Evolutionary conservation across 306 rosid genomes (phyloP).

Genomic region (Sphenostylis stenocarpa): DNA sequence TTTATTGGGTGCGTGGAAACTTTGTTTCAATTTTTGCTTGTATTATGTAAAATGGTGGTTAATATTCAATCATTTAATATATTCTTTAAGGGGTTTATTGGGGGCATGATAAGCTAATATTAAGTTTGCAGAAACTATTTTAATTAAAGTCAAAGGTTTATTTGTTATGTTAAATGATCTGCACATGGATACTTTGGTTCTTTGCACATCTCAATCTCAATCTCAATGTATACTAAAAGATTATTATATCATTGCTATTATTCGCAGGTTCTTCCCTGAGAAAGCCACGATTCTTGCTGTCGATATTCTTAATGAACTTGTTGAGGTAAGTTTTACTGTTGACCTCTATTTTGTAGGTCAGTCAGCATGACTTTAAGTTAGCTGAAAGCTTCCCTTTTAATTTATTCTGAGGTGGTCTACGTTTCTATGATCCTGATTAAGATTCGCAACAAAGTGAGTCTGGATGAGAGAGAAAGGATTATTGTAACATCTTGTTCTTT

Average conservation of each 20-base stretch:
- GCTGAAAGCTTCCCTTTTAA: background rate
- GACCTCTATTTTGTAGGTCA: conserved; percentile 16
- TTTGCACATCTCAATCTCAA: conserved; percentile 2
- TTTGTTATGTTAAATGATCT: background rate
- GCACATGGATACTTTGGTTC: background rate
- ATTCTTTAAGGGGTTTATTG: background rate
- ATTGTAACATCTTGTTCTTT: conserved; percentile 21
- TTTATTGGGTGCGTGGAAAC: background rate
- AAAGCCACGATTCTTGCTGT: conserved; percentile 69
- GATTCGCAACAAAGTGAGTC: conserved; percentile 5
- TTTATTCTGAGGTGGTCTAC: background rate
- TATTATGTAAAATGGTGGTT: background rate
- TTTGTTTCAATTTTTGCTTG: background rate
- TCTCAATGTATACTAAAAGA: background rate
- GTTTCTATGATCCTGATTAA: background rate
- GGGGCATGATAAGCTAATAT: background rate
- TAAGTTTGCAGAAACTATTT: background rate
- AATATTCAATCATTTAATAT: background rate
- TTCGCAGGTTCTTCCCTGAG: conserved; percentile 89
- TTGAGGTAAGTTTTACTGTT: conserved; percentile 55
- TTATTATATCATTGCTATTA: conserved; percentile 23
- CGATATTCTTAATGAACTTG: conserved; percentile 72
- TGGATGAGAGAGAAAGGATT: conserved; percentile 6
- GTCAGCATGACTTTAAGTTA: background rate
- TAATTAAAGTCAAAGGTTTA: background rate